Conservation (phyloP, 1,284 basidiomycete genomes). For the Ganoderma meredithae region DNA sequence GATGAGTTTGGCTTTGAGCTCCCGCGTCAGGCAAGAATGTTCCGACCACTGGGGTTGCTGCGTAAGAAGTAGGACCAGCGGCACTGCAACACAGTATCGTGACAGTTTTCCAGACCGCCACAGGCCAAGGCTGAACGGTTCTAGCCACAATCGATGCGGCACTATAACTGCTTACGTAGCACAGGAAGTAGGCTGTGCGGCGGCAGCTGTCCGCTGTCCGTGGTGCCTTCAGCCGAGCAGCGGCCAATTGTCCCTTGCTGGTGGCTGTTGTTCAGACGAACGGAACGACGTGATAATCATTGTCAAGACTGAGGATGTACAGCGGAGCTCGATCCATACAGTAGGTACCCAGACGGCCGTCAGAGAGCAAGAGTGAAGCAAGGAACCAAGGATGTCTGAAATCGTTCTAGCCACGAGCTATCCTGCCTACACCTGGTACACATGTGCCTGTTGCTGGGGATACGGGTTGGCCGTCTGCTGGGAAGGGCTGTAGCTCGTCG, state of each 20-base stretch:
- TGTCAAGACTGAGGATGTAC: neutral
- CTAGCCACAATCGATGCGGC: neutral
- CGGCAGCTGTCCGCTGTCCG: neutral
- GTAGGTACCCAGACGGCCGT: neutral
- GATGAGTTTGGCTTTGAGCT: too few species aligned
- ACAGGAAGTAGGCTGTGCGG: too few species aligned
- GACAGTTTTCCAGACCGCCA: neutral
- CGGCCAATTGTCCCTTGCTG: neutral
- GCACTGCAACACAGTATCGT: neutral
- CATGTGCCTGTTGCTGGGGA: slow-evolving; percentile 4
- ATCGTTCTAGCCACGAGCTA: neutral
- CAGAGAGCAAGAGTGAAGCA: neutral
- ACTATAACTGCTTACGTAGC: neutral
- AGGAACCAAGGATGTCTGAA: neutral
- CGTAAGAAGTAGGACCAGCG: too few species aligned
- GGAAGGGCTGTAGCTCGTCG: slow-evolving; percentile 13
- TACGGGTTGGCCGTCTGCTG: slow-evolving; percentile 11
- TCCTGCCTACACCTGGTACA: slow-evolving; percentile 13
- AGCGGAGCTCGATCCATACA: neutral
- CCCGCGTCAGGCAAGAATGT: too few species aligned
- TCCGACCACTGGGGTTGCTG: too few species aligned
- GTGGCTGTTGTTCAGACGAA: neutral
- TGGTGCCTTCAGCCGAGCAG: neutral
- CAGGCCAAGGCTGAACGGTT: neutral
- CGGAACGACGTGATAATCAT: neutral